These are phyloP conservation scores for Ascochyta fabae DNA, from an alignment of 2,329 filamentous ascomycete genomes.

Conservation along the genomic window DNA sequence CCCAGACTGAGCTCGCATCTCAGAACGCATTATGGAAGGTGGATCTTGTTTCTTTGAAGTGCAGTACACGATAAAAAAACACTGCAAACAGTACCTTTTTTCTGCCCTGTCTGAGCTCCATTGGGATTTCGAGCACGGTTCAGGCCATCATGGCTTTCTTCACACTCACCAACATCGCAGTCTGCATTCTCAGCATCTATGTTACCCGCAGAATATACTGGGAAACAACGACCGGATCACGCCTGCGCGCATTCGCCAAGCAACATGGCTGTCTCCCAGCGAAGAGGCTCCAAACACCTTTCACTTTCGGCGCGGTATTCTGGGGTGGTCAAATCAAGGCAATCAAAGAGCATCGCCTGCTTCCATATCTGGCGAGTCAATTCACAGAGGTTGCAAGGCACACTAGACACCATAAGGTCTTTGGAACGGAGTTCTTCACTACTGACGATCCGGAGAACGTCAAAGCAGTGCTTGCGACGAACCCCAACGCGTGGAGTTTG, in stretches of 20 bases:
- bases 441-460: slow-evolving; percentile 38
- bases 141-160: slow-evolving; percentile 24
- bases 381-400: slow-evolving; percentile 17
- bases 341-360: slow-evolving; percentile 31
- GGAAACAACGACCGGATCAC: slow-evolving; percentile 36
- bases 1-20: not conserved
- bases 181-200: slow-evolving; percentile 20
- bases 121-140: too few species aligned
- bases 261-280: slow-evolving; percentile 56
- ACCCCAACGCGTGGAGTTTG: slow-evolving; percentile 28
- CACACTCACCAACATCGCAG: slow-evolving; percentile 15
- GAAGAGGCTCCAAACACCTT: slow-evolving; percentile 34
- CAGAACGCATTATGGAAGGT: too few species aligned
- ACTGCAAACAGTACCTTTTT: too few species aligned
- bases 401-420: slow-evolving; percentile 15
- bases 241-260: slow-evolving; percentile 41
- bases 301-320: slow-evolving; percentile 55
- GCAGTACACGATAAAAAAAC: too few species aligned
- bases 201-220: slow-evolving; percentile 29
- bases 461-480: slow-evolving; percentile 28
- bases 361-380: slow-evolving; percentile 6
- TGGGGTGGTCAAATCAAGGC: slow-evolving; percentile 50
- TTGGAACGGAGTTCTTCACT: slow-evolving; percentile 17
- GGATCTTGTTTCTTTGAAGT: too few species aligned
- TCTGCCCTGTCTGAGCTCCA: too few species aligned